Percentiles rank a stretch among this genome's conserved stretches.
These are phyloP conservation scores for Lolium perenne DNA, from an alignment of 176 grass and related monocot species.

Conservation along the genomic window DNA sequence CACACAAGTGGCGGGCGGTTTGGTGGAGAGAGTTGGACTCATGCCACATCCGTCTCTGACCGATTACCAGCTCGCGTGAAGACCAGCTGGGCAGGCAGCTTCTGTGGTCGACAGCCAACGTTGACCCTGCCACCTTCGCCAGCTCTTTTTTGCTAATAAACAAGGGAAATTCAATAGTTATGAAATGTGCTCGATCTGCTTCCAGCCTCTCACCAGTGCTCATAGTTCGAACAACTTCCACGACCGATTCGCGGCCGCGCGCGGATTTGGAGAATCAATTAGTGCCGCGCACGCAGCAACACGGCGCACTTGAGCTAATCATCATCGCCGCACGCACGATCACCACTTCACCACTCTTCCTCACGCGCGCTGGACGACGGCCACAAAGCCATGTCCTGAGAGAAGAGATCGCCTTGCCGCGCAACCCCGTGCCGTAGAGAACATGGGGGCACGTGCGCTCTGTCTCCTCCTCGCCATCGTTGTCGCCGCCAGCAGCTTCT, in stretches of 20 bases:
- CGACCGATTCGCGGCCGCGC: neutral
- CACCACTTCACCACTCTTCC: neutral
- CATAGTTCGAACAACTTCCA: neutral
- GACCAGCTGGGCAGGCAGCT: neutral
- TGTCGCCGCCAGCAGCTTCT: neutral
- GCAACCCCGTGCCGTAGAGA: neutral
- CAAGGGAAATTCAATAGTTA: neutral
- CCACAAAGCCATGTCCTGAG: neutral
- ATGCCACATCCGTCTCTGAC: neutral
- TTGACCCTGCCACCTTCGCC: neutral
- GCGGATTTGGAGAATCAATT: neutral
- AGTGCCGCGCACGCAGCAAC: neutral
- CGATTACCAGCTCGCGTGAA: neutral
- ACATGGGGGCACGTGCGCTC: neutral
- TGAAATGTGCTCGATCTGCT: neutral
- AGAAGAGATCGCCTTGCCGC: neutral
- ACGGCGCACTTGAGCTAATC: neutral
- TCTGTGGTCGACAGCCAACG: neutral
- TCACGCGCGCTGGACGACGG: neutral
- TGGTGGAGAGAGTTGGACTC: slow-evolving; percentile 11
- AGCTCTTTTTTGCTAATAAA: neutral
- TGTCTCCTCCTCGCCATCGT: neutral
- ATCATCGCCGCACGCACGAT: neutral
- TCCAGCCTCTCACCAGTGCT: neutral
- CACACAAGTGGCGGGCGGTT: neutral